Base-by-base conservation (phyloP, 1,139 yeast species). In the Kazachstania sp. region DNA sequence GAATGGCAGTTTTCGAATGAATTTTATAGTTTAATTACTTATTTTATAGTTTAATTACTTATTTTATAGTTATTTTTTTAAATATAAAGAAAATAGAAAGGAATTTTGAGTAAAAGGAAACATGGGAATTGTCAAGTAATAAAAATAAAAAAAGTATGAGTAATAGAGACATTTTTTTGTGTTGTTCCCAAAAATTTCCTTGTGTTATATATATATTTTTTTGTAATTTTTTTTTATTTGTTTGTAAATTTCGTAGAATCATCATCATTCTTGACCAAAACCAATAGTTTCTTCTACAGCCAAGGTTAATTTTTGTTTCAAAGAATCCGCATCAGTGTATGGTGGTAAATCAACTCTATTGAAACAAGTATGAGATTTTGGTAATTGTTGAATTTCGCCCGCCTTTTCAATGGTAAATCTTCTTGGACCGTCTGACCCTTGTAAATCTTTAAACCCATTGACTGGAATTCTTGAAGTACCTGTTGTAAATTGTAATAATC, bases 401-500 rank as follows among this genome's bases (percentile, higher is more conserved):
- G 97, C 97, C 68, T 88, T 90, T 68, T 94, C 98, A 67, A 92
- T 90, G 7, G 98, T 92, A 67, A 94, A 94, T 64, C 97, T 79
- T 74, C 98, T 85, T 46, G 98, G 98, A 50, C 98, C 98, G 70
- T 92, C 98, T 19, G 95, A 85, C 54, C 98, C 99, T 71, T 92
- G 98, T 59, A 92, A 75, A 70, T 92, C 99, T 69, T 92, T 92
- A 74, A 92, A 92, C 38, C 99, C 99, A 68, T 92, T 92, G 55
- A 92, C 98, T 2, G 99, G 99, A 50, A 94, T 90, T 72, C 99
- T 85, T 23, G 97, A 87, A 2, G 98, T 92, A 74, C 99, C 99
- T 1, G 99, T 92, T 18, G 97, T 90, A 65, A 92, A 92, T 70
- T 94, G 98, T 60, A 92, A 73, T 63, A 92, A 74, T 68, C 98